Evolutionary conservation across 192 early-diverging fungal species (phyloP), one percentile per base, ranked within the genome.

Genomic region (Paraglomus brasilianum): DNA sequence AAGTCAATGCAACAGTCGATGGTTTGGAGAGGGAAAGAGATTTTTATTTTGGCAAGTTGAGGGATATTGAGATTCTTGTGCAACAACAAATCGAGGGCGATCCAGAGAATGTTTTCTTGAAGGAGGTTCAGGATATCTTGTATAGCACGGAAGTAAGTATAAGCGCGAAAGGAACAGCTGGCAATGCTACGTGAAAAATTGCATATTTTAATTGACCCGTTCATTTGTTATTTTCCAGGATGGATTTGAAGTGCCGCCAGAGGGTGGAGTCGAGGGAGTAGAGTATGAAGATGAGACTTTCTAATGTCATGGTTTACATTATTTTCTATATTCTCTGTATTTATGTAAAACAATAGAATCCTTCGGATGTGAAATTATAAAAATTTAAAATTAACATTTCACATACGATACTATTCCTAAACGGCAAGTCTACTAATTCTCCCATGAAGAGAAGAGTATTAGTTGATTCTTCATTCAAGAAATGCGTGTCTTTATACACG

Each of bases 1-100:
- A 96, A 72, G 80, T 91, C 55, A 93, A 93, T 75, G 83, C 88
- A 21, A 87, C 91, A 24, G 89, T 97, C 41, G 93, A 95, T 61
- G 93, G 92, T 57, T 86, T 94, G 19, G 95, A 96, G 75, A 97
- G 94, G 80, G 95, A 99, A 75, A 83, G 97, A 22, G 95, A 99
- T 69, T 99, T 99, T 76, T 99, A 99, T 71, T 99, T 96, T 77
- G 73, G 77, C 24, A 99, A 97, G 80, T 79, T 97, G 70, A 80
- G 95, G 40, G 95, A 97, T 74, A 95, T 97, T 78, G 95, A 97
- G 69, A 85, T 99, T 36, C 82, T 91, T 64, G 86, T 97, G 10
- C 95, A 97, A 79, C 82, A 92, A 62, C 75, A 88, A 59, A 47
- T 91, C 11, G 90, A 95, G 63, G 48, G 71, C 5, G 76, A 67